Evolutionary conservation across 2,329 filamentous ascomycete species (phyloP), one percentile per base, ranked within the genome.

Genomic region (Cladobotryum mycophilum): DNA sequence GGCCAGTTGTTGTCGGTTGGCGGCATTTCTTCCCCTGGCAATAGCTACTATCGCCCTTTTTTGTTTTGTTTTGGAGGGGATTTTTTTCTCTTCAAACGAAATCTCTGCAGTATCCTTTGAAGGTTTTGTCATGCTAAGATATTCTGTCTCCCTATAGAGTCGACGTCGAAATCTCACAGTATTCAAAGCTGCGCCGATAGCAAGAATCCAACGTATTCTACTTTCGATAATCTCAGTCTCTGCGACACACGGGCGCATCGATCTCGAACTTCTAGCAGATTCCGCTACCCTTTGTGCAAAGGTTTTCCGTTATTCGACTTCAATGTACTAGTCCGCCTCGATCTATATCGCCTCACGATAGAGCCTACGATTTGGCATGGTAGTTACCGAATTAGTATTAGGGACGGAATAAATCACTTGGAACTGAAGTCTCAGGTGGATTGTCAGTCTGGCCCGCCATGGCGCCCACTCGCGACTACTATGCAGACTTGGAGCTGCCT

Each of bases 401-500:
- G 46, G n/a, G 22, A 25, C 46, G 44, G 45, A 30, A 51, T 34
- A 40, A 18, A 43, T 25, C 14, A 34, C 45, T 30, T 41, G 38
- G n/a, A 45, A 13, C 41, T 37, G 47, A 46, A 15, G 30, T 41
- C n/a, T 18, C 40, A 11, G 38, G 42, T 13, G 45, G 33, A 41
- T 45, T 40, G 49, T 22, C 25, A 37, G 25, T 14, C 30, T 13
- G 44, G 9, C 36, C 36, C 59, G 60, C 58, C 55, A 71, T 71
- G 69, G 67, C 59, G 15, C 55, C 62, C 51, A 79, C 76, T 59
- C 80, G 82, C 61, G 87, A 95, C 70, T 93, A 93, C 69, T 95
- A 96, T 70, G 85, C 83, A 55, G 89, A 95, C 70, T 76, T 96
- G 49, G 88, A 88, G 56, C 71, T 96, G 50, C 68, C 81, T 2